Evolutionary conservation across 495 filamentous ascomycete genomes (phyloP).

Genomic region (Hypoxylon crocopeplum): DNA sequence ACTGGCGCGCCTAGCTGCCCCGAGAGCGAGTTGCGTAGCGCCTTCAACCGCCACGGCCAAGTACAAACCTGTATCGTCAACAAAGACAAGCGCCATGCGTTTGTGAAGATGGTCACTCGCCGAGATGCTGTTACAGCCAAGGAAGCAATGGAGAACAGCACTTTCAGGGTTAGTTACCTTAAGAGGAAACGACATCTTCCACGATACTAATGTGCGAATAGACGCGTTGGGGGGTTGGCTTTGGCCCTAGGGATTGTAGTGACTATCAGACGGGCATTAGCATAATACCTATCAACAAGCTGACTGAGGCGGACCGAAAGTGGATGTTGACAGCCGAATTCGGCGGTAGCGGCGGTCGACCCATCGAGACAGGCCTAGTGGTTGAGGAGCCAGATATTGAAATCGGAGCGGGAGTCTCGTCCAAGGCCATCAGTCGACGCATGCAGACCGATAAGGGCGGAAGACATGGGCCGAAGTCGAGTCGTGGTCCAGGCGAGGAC

Average conservation of each 20-base stretch:
- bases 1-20: constrained; percentile 60
- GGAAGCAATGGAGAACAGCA: constrained; percentile 88
- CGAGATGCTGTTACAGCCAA: constrained; percentile 83
- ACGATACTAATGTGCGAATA: constrained; percentile 46
- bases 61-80: constrained; percentile 99
- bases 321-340: constrained; percentile 97
- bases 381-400: constrained; percentile 99
- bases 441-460: constrained; percentile 81
- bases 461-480: constrained; percentile 74
- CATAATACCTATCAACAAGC: constrained; percentile 86
- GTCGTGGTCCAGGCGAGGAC: constrained; percentile 63
- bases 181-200: not conserved
- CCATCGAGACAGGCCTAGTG: constrained; percentile 81
- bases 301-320: constrained; percentile 95
- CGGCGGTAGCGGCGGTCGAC: constrained; percentile 85
- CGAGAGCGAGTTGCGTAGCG: constrained; percentile 77
- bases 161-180: constrained; percentile 72
- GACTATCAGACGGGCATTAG: constrained; percentile 94
- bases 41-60: constrained; percentile 79
- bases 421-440: constrained; percentile 88
- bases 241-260: constrained; percentile 95
- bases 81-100: constrained; percentile 95
- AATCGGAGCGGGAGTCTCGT: constrained; percentile 95
- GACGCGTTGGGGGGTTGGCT: constrained; percentile 98
- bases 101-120: constrained; percentile 96